Base-by-base conservation (phyloP, 163 green algal species). In the Trebouxiophyceae sp. region DNA sequence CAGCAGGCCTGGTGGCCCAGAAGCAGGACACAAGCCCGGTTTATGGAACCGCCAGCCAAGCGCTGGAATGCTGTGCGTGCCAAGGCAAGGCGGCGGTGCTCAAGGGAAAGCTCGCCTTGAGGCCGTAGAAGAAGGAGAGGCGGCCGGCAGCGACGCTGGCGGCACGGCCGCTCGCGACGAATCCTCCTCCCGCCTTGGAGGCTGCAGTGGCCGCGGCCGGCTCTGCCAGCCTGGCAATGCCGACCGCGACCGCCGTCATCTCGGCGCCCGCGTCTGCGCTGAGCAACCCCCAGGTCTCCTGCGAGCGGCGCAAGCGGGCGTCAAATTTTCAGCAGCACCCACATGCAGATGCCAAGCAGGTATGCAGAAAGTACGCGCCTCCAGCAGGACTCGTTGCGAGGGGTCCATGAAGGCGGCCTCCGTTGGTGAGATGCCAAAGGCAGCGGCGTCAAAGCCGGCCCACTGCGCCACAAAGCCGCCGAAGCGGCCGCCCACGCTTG, bases 331-430 rank as follows among this genome's bases (percentile, higher is more conserved):
- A n/a, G n/a, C n/a, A n/a, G n/a, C n/a, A n/a, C n/a, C n/a, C n/a
- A n/a, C n/a, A n/a, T n/a, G n/a, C n/a, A n/a, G n/a, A n/a, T n/a
- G n/a, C n/a, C n/a, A n/a, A n/a, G n/a, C n/a, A n/a, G n/a, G n/a
- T n/a, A n/a, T 50, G 39, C 39, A 50, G 39, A 50, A 50, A 50
- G 12, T n/a, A 50, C 39, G 39, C 32, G 60, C 19, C 44, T 88
- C 75, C 22, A 95, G 54, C 60, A 95, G 69, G 45, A 91, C 63
- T 0, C 90, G 77, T 54, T 97, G 91, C 73, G 96, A 87, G 0
- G 90, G 89, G 62, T 97, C 90, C 63, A 91, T 87, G 1, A 81
- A 71, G 2, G 56, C 55, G 0, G 85, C 81, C 71, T 97, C 90
- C 1, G 54, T 23, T 0, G 73, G 39, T 0, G 68, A 60, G 1